Evolutionary conservation across 257 asterid genomes (phyloP).

Genomic region (Gynochthodes officinalis): DNA sequence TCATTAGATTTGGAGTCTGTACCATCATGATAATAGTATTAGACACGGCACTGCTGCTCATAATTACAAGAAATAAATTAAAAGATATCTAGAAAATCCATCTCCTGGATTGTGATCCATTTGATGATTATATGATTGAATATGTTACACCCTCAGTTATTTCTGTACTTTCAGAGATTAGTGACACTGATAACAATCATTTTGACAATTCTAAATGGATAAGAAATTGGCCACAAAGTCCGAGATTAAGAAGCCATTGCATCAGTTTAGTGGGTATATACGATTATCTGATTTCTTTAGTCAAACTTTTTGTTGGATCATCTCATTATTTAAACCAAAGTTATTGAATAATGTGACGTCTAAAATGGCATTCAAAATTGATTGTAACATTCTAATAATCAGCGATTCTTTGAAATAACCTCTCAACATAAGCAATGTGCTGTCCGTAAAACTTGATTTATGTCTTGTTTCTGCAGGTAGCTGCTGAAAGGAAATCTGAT

Average conservation of each 20-base stretch:
- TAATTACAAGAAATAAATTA: background rate
- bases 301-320: background rate
- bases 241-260: background rate
- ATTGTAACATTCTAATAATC: too few species aligned
- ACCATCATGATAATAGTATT: background rate
- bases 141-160: too few species aligned
- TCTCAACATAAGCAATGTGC: background rate
- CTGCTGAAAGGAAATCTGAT: slow-evolving; percentile 66
- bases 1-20: background rate
- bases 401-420: background rate
- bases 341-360: background rate
- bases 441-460: slow-evolving; percentile 2
- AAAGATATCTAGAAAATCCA: background rate
- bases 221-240: background rate
- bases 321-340: background rate
- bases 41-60: background rate
- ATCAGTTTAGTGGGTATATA: background rate
- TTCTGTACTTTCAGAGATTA: background rate
- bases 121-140: background rate
- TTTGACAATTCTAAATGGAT: background rate
- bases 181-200: background rate
- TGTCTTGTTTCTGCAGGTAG: slow-evolving; percentile 52
- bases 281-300: background rate
- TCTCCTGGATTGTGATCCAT: background rate
- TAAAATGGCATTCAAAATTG: background rate